Evolutionary conservation across 1,139 yeast genomes (phyloP).

Genomic region (Geotrichum candidum): DNA sequence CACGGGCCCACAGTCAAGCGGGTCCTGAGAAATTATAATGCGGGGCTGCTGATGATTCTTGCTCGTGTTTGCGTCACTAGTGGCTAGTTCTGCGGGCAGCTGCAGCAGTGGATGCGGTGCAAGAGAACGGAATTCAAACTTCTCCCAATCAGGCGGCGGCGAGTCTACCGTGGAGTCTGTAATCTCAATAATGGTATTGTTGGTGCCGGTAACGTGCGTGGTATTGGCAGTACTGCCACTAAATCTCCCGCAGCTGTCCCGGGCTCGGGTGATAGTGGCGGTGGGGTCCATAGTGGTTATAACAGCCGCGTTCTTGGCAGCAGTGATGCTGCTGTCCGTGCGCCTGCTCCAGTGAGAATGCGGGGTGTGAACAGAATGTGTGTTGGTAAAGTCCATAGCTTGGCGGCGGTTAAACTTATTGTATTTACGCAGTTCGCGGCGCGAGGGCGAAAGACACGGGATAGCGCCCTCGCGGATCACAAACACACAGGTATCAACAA

Average conservation of each 20-base stretch:
- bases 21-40: not conserved
- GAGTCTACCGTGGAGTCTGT: not conserved
- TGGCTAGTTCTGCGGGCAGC: not conserved
- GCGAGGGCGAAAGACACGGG: not conserved
- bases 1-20: not conserved
- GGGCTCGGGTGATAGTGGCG: too few relatives aligned
- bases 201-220: not conserved
- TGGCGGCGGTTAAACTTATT: not conserved
- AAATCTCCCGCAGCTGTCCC: not conserved
- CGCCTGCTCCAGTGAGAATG: not conserved
- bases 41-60: not conserved
- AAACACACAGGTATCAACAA: constrained; percentile 71
- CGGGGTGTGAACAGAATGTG: not conserved
- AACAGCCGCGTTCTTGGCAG: not conserved
- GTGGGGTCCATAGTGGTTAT: not conserved
- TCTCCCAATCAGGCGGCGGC: not conserved
- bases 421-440: not conserved
- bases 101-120: not conserved
- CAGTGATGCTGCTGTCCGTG: not conserved
- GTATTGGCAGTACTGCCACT: not conserved
- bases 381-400: not conserved
- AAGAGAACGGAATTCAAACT: not conserved
- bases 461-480: constrained; percentile 54
- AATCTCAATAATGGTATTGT: not conserved
- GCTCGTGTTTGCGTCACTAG: not conserved